A percentile compares a stretch with the other conserved stretches of the same genome.
phyloP scores from a whole-genome alignment of 768 basidiomycete species.

The Kwoniella pini region DNA sequence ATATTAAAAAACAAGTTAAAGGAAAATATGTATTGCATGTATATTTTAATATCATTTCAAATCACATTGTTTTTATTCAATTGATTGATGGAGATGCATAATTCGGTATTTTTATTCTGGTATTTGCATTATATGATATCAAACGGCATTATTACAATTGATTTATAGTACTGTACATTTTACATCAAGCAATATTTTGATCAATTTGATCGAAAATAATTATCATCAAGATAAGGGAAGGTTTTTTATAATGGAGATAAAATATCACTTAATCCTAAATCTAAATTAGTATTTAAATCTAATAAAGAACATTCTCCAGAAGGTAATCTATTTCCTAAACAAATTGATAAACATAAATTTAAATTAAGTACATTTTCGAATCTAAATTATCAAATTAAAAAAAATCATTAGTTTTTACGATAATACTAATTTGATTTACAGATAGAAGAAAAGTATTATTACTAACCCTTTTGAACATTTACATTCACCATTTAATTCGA shows the following conservation, averaged over 20 bases:
- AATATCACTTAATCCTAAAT: conserved; percentile 10
- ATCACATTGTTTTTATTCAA: no score
- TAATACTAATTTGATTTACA: no score
- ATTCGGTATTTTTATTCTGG: no score
- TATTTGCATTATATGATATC: no score
- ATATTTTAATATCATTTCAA: not conserved
- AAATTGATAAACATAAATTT: conserved; percentile 24
- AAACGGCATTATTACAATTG: no score
- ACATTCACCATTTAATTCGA: conserved; percentile 21
- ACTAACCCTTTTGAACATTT: conserved; percentile 23
- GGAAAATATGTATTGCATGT: not conserved
- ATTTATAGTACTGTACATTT: no score
- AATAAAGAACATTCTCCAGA: conserved; percentile 11
- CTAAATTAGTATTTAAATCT: conserved; percentile 4
- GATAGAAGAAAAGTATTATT: not conserved
- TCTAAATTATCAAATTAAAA: no score
- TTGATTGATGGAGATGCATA: no score
- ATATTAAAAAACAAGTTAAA: conserved; percentile 27
- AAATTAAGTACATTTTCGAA: conserved; percentile 20
- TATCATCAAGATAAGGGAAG: not conserved
- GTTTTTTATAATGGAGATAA: not conserved
- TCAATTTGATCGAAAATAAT: no score
- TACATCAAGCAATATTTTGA: no score
- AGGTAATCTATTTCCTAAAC: conserved; percentile 17
- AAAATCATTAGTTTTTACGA: no score